A percentile compares a stretch with the other conserved stretches of the same genome.
These are phyloP conservation scores for Tagetes erecta DNA, from an alignment of 129 eudicot species.

Conservation along the genomic window DNA sequence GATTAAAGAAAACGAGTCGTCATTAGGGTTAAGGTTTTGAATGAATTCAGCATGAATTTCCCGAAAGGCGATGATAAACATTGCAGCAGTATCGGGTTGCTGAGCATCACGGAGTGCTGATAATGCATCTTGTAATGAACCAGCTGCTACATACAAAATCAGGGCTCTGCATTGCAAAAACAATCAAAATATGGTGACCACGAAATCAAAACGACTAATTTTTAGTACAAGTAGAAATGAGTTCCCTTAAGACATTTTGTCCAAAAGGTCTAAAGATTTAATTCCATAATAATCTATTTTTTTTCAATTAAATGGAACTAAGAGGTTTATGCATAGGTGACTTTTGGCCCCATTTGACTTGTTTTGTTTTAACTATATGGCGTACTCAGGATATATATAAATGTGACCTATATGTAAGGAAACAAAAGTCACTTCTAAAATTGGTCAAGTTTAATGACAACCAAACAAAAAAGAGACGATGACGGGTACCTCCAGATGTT, in stretches of 20 bases:
- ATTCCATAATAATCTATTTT: neutral
- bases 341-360: neutral
- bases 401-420: neutral
- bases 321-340: neutral
- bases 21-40: slow-evolving; percentile 38
- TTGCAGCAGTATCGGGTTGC: slow-evolving; percentile 95
- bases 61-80: slow-evolving; percentile 81
- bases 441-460: neutral
- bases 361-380: neutral
- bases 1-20: slow-evolving; percentile 39
- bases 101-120: slow-evolving; percentile 87
- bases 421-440: neutral
- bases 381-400: neutral
- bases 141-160: slow-evolving; percentile 84
- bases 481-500: slow-evolving; percentile 86
- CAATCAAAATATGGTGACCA: neutral
- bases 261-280: neutral
- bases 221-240: neutral
- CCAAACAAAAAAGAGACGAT: neutral
- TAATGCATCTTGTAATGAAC: slow-evolving; percentile 87
- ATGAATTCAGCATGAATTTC: slow-evolving; percentile 66
- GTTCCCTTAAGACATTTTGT: neutral
- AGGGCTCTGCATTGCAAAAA: slow-evolving; percentile 60
- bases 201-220: neutral
- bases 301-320: neutral